A percentile compares a stretch with the other conserved stretches of the same genome.
Evolutionary conservation across 345 rosid species (phyloP).

Genomic region (Pistacia integerrima): DNA sequence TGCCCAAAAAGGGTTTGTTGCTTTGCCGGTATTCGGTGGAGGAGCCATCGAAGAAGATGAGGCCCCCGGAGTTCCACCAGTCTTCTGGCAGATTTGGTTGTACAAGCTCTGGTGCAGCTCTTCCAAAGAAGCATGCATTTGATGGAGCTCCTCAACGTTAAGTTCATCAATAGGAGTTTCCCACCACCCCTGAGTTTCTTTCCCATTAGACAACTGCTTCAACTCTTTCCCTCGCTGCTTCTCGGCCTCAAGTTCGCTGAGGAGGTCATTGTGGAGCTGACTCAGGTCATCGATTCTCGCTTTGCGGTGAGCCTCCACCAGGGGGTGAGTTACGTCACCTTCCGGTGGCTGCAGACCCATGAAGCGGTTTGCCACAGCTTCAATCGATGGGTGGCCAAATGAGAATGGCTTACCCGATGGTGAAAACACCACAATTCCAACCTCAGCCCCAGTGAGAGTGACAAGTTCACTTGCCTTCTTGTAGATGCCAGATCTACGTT

Average conservation of each 20-base stretch:
- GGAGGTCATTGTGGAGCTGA: slow-evolving; percentile 7
- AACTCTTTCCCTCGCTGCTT: slow-evolving; percentile 14
- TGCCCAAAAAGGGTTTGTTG: neutral
- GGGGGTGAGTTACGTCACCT: slow-evolving; percentile 6
- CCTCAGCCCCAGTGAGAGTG: slow-evolving; percentile 31
- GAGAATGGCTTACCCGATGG: slow-evolving; percentile 40
- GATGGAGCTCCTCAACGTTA: neutral
- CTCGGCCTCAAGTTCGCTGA: slow-evolving; percentile 16
- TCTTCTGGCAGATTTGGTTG: too few relatives aligned
- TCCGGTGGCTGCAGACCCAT: neutral
- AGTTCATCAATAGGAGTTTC: slow-evolving; percentile 21
- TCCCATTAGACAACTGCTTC: neutral
- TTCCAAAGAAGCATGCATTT: neutral
- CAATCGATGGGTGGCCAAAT: slow-evolving; percentile 41
- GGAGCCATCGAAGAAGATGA: neutral
- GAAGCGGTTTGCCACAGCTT: slow-evolving; percentile 22
- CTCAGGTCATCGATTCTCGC: slow-evolving; percentile 22
- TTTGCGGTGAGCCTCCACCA: slow-evolving; percentile 36
- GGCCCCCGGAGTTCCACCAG: neutral
- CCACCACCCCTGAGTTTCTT: slow-evolving; percentile 22
- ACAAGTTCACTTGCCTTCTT: slow-evolving; percentile 47
- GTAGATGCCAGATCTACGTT: slow-evolving; percentile 40
- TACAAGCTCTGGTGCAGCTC: neutral
- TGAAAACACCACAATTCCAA: slow-evolving; percentile 31
- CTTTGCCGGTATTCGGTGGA: neutral